Evolutionary conservation across 495 filamentous ascomycete genomes (phyloP).

Genomic region (Penicillium dipodomyicola): DNA sequence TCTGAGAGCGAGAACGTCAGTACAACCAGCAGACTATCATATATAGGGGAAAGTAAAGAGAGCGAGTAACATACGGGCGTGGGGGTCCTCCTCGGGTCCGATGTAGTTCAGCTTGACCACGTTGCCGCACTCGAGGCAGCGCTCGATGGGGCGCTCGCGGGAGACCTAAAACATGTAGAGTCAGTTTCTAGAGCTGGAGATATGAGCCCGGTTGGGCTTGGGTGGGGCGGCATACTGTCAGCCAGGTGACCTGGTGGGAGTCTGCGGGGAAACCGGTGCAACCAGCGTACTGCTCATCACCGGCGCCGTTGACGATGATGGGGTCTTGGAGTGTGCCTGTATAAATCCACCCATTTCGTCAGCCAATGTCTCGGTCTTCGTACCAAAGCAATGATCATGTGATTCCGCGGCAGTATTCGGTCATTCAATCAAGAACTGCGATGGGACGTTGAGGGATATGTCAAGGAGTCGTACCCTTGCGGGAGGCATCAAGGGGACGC

Average conservation of each 20-base stretch:
- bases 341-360: constrained; percentile 7
- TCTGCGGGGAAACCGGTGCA: constrained; percentile 94
- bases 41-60: background rate
- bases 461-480: constrained; percentile 59
- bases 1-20: constrained; percentile 19
- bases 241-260: constrained; percentile 86
- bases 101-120: constrained; percentile 97
- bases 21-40: background rate
- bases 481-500: constrained; percentile 88
- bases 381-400: background rate
- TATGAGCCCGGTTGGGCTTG: background rate
- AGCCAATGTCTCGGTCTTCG: constrained; percentile 2
- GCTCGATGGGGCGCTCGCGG: constrained; percentile 84
- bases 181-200: constrained; percentile 3
- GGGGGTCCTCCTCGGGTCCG: constrained; percentile 69
- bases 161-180: constrained; percentile 56
- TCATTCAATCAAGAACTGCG: background rate
- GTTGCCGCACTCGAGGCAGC: constrained; percentile 93
- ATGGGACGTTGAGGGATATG: constrained; percentile 1
- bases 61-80: constrained; percentile 45
- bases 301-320: constrained; percentile 81
- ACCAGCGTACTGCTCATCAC: constrained; percentile 94
- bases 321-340: constrained; percentile 87
- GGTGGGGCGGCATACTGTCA: constrained; percentile 60
- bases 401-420: background rate